A percentile compares a stretch with the other conserved stretches of the same genome.
These are phyloP conservation scores for Cytauxzoon felis DNA, from an alignment of 169 alveolate genomes.

Conservation along the genomic window DNA sequence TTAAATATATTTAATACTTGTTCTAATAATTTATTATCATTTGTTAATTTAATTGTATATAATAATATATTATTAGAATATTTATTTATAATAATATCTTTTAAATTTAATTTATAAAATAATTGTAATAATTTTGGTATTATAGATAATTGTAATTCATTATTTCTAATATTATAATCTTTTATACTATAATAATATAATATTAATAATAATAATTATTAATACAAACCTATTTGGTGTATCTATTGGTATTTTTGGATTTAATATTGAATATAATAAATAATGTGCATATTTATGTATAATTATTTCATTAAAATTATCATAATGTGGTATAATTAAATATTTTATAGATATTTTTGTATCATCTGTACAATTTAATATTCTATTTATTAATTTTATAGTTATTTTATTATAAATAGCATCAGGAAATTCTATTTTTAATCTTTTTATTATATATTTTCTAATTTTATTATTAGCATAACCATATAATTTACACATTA, in stretches of 20 bases:
- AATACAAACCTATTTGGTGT: slow-evolving; percentile 24
- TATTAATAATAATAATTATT: background rate
- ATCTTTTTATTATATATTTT: slow-evolving; percentile 38
- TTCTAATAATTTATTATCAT: slow-evolving; percentile 15
- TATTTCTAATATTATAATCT: slow-evolving; percentile 30
- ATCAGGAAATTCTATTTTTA: slow-evolving; percentile 52
- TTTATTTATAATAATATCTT: slow-evolving; percentile 27
- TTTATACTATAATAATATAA: slow-evolving; percentile 16
- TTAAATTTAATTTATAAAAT: slow-evolving; percentile 17
- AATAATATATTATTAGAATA: slow-evolving; percentile 15
- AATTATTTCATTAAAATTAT: slow-evolving; percentile 13
- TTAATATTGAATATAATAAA: slow-evolving; percentile 21
- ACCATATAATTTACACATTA: slow-evolving; percentile 32
- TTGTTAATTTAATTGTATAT: slow-evolving; percentile 14
- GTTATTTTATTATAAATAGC: slow-evolving; percentile 40
- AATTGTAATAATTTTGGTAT: slow-evolving; percentile 37
- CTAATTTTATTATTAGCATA: slow-evolving; percentile 52
- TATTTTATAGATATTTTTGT: slow-evolving; percentile 50
- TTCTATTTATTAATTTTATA: slow-evolving; percentile 28
- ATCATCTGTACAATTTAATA: slow-evolving; percentile 46
- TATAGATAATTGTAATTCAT: slow-evolving; percentile 33
- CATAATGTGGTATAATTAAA: slow-evolving; percentile 41
- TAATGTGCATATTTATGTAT: slow-evolving; percentile 10
- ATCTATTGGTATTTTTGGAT: slow-evolving; percentile 10
- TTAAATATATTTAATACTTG: slow-evolving; percentile 15